Percentiles rank a stretch among this genome's conserved stretches.
Evolutionary conservation across 768 basidiomycete species (phyloP).

Genomic region (Collybia sordida): DNA sequence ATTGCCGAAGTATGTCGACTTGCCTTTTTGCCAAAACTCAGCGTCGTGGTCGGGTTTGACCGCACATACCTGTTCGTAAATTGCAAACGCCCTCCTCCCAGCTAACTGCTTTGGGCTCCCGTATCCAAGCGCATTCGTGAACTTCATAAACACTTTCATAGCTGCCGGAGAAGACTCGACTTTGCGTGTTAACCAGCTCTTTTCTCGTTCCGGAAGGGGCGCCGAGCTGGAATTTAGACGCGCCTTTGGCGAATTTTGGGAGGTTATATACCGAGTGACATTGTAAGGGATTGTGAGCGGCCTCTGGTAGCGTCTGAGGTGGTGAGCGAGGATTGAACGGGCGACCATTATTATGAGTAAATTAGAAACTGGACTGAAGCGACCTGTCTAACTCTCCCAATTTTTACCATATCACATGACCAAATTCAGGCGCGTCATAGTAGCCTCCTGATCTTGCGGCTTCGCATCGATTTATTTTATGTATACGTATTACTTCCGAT

Average conservation of each 20-base stretch:
- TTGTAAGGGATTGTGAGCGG: neutral
- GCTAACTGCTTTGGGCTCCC: conserved; percentile 61
- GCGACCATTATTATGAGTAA: conserved; percentile 9
- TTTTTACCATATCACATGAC: conserved; percentile 6
- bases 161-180: conserved; percentile 50
- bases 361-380: neutral
- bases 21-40: conserved; percentile 67
- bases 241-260: neutral
- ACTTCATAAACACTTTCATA: conserved; percentile 41
- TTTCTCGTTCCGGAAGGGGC: conserved; percentile 16
- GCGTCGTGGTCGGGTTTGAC: conserved; percentile 56
- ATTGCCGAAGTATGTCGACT: conserved; percentile 13
- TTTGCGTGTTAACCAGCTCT: conserved; percentile 56
- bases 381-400: too few species aligned
- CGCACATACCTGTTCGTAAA: conserved; percentile 61
- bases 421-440: conserved; percentile 12
- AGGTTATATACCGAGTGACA: neutral
- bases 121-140: conserved; percentile 58
- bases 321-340: conserved; percentile 11
- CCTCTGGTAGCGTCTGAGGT: conserved; percentile 7
- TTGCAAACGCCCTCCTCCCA: conserved; percentile 51
- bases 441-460: too few species aligned
- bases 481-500: too few species aligned
- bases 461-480: too few species aligned
- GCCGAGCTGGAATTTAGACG: neutral